Base-by-base conservation (phyloP, 192 early-diverging fungal genomes). In the Coemansia sp. region DNA sequence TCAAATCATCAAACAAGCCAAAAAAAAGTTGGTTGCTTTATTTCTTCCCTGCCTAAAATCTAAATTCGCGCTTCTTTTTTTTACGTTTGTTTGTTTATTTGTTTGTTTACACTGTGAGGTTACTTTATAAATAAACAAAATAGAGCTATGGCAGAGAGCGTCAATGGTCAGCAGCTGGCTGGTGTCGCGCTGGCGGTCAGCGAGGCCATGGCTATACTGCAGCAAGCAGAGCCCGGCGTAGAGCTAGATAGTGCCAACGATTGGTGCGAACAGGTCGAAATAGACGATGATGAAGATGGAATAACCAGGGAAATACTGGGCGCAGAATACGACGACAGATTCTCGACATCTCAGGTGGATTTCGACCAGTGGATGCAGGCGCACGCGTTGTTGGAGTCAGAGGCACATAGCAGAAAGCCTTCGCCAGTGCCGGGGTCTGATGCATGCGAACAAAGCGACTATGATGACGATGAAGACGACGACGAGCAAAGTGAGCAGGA, bases 331-430 rank as follows among this genome's bases (percentile, higher is more conserved):
- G 25, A 60, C 1, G 71, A 74, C 32, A 61, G 50, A 22, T 34
- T 51, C 22, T 69, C 67, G 7, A 20, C 63, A 13, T 69, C 62
- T 9, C 53, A 59, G 1, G 67, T 62, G 16, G 66, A 65, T 45
- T 75, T 75, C 66, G 73, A 75, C 47, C 60, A 66, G 42, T 75
- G 73, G 73, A 75, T 75, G 73, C 25, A 32, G 4, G n/a, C 24
- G 4, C 73, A 75, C 29, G 73, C 67, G 3, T 53, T 42, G 1
- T 56, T 75, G 0, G 73, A 75, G 0, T 49, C 22, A 18, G 23
- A 9, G 39, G 28, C n/a, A 11, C 16, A 1, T 11, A 22, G 16
- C 50, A 20, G 10, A 9, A n/a, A n/a, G n/a, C n/a, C n/a, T n/a
- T n/a, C n/a, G n/a, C n/a, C n/a, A n/a, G n/a, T n/a, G n/a, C n/a